phyloP scores from a whole-genome alignment of 345 rosid species.

The Acer campestre region DNA sequence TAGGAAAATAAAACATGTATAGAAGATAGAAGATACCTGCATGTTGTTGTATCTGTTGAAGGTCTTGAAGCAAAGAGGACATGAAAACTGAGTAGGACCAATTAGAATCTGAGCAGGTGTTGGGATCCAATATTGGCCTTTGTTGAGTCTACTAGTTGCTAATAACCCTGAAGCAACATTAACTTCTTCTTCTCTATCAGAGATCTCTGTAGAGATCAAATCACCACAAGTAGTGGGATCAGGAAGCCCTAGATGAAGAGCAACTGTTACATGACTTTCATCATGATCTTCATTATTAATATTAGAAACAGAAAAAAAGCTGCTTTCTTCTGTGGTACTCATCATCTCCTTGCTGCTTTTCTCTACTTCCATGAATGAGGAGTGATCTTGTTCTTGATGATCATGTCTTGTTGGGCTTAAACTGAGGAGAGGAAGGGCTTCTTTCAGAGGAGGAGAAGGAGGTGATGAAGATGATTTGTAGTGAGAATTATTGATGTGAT shows the following conservation, averaged over 20 bases:
- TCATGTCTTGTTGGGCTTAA: slow-evolving; percentile 64
- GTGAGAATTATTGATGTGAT: slow-evolving; percentile 16
- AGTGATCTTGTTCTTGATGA: slow-evolving; percentile 18
- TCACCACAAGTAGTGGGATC: slow-evolving; percentile 40
- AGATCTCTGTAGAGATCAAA: slow-evolving; percentile 38
- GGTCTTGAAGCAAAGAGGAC: slow-evolving; percentile 98
- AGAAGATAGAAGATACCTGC: slow-evolving; percentile 59
- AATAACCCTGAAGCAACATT: slow-evolving; percentile 39
- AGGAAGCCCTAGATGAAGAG: slow-evolving; percentile 86
- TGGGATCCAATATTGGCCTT: slow-evolving; percentile 96
- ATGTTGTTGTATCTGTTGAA: slow-evolving; percentile 99
- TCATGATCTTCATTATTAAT: slow-evolving; percentile 29
- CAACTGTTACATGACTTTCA: slow-evolving; percentile 56
- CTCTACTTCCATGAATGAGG: slow-evolving; percentile 48
- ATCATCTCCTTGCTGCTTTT: slow-evolving; percentile 31
- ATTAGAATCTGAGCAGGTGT: slow-evolving; percentile 97
- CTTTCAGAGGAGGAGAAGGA: slow-evolving; percentile 76
- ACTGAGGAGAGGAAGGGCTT: slow-evolving; percentile 91
- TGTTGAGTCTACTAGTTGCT: slow-evolving; percentile 45
- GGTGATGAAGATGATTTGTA: slow-evolving; percentile 27
- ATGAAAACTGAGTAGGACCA: slow-evolving; percentile 98
- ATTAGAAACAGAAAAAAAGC: slow-evolving; percentile 24
- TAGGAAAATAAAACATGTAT: neutral
- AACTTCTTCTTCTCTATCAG: slow-evolving; percentile 49
- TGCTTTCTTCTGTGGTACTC: slow-evolving; percentile 23